Evolutionary conservation across 768 basidiomycete species (phyloP), one percentile per base, ranked within the genome.

Genomic region (Serendipita sp.): DNA sequence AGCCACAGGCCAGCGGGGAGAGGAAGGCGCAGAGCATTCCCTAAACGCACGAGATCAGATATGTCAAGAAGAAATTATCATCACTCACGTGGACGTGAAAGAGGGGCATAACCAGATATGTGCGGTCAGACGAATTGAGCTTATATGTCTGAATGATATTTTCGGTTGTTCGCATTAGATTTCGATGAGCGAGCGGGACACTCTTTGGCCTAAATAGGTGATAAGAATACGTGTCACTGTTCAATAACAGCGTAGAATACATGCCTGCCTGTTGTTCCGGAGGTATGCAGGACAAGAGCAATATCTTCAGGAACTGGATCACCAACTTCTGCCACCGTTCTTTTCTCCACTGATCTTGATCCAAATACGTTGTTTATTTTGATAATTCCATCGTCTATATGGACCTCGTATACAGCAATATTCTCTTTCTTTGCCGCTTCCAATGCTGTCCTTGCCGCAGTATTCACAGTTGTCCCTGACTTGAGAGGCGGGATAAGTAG

Each of bases 181-280:
- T 75, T 44, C 70, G 67, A 62, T 75, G 74, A 32, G 72, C 70
- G 15, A 74, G 68, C 3, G 73, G 73, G 18, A 74, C 74, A 38
- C 69, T 72, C 68, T 67, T 67, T n/a, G 70, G 70, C 15, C 70
- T 63, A 53, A 35, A 75, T 54, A 76, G 77, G 66, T 41, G 5
- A 13, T 41, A 2, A 41, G 41, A 41, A 41, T 7, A 41, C 13
- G 5, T 41, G 41, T 41, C 41, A 13, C 2, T 41, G 41, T 13
- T 5, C 41, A 41, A 13, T 41, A 7, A 7, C 13, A 41, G 41
- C 13, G 7, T 32, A 71, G 77, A 80, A 80, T 72, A 69, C 81
- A 82, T n/a, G 81, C 76, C 67, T 79, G 77, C 82, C 81, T 63
- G 81, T 83, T 30, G 82, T 83, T 0, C 83, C 83, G 41, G 79